Evolutionary conservation across 441 rosid species (phyloP), one percentile per base, ranked within the genome.

Genomic region (Adansonia gregorii): DNA sequence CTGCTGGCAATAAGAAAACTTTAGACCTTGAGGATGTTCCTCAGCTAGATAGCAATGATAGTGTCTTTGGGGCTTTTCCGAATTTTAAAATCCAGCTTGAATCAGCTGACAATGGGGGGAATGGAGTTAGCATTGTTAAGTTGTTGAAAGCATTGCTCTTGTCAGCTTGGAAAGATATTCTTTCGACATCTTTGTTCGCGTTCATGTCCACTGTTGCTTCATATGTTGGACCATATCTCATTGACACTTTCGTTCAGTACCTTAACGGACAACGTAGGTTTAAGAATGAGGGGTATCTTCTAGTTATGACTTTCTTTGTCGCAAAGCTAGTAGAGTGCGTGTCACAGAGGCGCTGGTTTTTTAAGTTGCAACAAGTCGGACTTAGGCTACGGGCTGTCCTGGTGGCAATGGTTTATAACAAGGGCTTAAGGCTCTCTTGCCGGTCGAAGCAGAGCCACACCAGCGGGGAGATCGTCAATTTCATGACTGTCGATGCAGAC

Each of bases 11-110:
- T 68, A 93, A 88, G 89, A 93, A 92, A 85, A 74, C 88, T 51
- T 81, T 93, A 79, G 92, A 92, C 89, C 89, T 84, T 22, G 88
- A 91, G 70, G 97, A 95, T 83, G 94, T 93, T 77, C 95, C 99
- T 82, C 94, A 92, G 79, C 90, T 95, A 69, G 85, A 88, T 76
- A 72, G 64, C 58, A 55, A 51, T 52, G 94, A 92, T 78, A 89
- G 92, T 80, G 89, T 87, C 19, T 84, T 55, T 69, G 90, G 85
- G 72, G 79, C 81, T 1, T 89, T 84, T 75, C 83, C 89, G 48
- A 0, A 27, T 10, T 89, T 88, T 69, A 84, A 79, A 77, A 81
- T 74, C 65, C 87, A 83, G 80, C 89, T 93, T 7, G 89, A 88
- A 82, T 79, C 71, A 20, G 82, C 78, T 67, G 77, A 82, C 75